phyloP scores from a whole-genome alignment of 2,329 filamentous ascomycete species.

The Xylaria sp. region DNA sequence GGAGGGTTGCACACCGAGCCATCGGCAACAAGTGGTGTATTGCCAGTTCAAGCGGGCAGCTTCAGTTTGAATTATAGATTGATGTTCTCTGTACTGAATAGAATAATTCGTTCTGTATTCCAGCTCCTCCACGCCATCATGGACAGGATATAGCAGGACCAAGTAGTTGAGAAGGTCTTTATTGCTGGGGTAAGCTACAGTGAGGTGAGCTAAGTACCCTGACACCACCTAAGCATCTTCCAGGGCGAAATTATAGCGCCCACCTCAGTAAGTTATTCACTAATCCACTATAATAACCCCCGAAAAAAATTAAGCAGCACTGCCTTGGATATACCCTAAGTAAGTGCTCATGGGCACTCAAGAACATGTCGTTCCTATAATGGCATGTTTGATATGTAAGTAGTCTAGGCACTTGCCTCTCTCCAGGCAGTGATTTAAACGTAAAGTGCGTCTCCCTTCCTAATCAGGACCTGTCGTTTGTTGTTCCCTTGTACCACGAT shows the following conservation, averaged over 20 bases:
- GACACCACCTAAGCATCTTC: not conserved
- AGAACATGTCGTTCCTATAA: not conserved
- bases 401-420: not conserved
- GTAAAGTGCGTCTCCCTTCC: constrained; percentile 11
- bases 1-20: constrained; percentile 21
- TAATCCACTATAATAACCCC: too few species aligned
- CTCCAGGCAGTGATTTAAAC: not conserved
- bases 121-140: too few species aligned
- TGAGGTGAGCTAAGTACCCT: not conserved
- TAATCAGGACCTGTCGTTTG: constrained; percentile 3
- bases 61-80: not conserved
- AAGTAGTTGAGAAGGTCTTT: not conserved
- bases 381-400: not conserved
- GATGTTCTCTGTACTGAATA: not conserved
- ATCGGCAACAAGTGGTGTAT: not conserved
- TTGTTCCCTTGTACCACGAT: constrained; percentile 2
- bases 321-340: not conserved
- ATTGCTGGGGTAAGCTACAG: not conserved
- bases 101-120: too few species aligned
- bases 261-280: not conserved
- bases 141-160: not conserved
- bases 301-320: not conserved
- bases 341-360: not conserved
- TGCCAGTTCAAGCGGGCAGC: not conserved
- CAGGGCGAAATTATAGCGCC: not conserved